A percentile compares a stretch with the other conserved stretches of the same genome.
phyloP scores from a whole-genome alignment of 352 stramenopile species.

The Globisporangium nunn region DNA sequence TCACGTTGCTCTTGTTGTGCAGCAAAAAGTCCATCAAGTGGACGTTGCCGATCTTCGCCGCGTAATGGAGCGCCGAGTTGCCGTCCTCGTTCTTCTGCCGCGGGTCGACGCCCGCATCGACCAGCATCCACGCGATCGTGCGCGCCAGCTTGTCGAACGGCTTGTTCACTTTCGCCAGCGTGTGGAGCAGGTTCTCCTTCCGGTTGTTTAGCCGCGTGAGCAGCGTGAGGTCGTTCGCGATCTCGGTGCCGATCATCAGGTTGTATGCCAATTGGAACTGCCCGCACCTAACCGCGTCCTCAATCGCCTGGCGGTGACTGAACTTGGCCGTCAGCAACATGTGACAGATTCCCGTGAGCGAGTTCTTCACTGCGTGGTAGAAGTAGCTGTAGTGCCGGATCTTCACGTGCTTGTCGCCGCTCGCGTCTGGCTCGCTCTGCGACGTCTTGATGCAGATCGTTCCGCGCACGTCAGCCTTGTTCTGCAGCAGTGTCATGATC shows the following conservation, averaged over 20 bases:
- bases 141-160: constrained; percentile 48
- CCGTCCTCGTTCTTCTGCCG: constrained; percentile 24
- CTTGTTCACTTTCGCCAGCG: constrained; percentile 45
- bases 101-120: constrained; percentile 40
- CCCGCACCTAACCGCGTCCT: constrained; percentile 59
- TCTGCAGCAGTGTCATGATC: constrained; percentile 72
- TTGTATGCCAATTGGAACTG: constrained; percentile 73
- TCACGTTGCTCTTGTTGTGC: constrained; percentile 41
- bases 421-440: not conserved
- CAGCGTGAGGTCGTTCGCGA: constrained; percentile 29
- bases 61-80: constrained; percentile 53
- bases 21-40: constrained; percentile 71
- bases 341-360: constrained; percentile 67
- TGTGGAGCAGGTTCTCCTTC: constrained; percentile 57
- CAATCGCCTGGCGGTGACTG: constrained; percentile 59
- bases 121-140: constrained; percentile 56
- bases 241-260: constrained; percentile 47
- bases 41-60: constrained; percentile 39
- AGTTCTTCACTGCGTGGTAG: constrained; percentile 66
- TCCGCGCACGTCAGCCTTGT: constrained; percentile 44
- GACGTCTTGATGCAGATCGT: constrained; percentile 28
- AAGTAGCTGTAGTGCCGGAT: constrained; percentile 57
- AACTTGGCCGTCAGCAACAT: constrained; percentile 73
- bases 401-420: constrained; percentile 6
- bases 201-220: constrained; percentile 32